Conservation (phyloP, 1,284 basidiomycete species). For the Anthracocystis panici-leucophaei region DNA sequence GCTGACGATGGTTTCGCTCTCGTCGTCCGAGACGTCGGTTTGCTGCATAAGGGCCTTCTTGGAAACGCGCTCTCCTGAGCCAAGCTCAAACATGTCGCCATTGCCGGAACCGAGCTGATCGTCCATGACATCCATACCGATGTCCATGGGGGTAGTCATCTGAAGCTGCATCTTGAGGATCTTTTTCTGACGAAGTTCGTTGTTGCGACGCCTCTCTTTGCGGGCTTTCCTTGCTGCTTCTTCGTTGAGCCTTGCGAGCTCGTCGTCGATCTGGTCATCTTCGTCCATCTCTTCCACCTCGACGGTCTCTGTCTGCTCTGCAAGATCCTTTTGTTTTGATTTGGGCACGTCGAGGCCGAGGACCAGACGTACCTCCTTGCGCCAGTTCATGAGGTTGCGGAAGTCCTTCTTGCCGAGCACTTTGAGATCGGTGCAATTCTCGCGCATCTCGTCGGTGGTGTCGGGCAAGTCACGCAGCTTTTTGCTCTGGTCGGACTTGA, state of each 20-base stretch:
- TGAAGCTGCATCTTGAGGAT: conserved; percentile 95
- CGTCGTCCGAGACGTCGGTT: conserved; percentile 73
- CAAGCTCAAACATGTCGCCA: conserved; percentile 64
- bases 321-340: conserved; percentile 46
- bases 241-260: conserved; percentile 86
- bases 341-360: conserved; percentile 57
- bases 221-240: conserved; percentile 84
- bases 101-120: conserved; percentile 58
- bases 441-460: conserved; percentile 79
- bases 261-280: conserved; percentile 75
- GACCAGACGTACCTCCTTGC: conserved; percentile 79
- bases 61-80: conserved; percentile 41
- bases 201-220: conserved; percentile 82
- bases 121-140: conserved; percentile 80
- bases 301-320: conserved; percentile 70
- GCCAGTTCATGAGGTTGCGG: conserved; percentile 91
- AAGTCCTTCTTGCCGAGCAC: conserved; percentile 98
- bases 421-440: conserved; percentile 90
- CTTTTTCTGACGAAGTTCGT: conserved; percentile 88
- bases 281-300: conserved; percentile 75
- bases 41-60: conserved; percentile 38
- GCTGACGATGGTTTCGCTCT: conserved; percentile 72
- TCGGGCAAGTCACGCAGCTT: conserved; percentile 76
- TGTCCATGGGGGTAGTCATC: conserved; percentile 96
- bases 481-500: conserved; percentile 76